Base-by-base conservation (phyloP, 768 basidiomycete species). In the Gymnopilus dilepis region DNA sequence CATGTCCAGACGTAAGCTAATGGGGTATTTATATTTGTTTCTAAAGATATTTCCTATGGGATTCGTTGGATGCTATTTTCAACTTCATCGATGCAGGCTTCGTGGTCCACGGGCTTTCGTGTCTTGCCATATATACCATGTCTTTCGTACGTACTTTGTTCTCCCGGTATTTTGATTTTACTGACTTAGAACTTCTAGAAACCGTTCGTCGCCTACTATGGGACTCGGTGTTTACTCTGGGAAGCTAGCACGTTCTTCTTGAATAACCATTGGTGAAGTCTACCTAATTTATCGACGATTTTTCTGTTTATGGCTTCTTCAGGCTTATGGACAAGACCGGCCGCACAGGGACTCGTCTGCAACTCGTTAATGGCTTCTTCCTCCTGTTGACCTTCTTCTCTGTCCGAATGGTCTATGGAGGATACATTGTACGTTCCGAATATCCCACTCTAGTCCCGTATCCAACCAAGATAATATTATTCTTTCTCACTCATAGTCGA, bases 181-280 rank as follows among this genome's bases (percentile, higher is more conserved):
- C 58, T 58, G 9, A 50, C 31, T 42, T 9, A 2, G 48, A 59
- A 34, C 12, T 47, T 33, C 30, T 65, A 88, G 87, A 84, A 78
- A 69, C 86, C 94, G 5, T 95, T 94, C 74, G 78, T 91, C 40
- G 86, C 89, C 7, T 96, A 94, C 72, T 94, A 88, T 67, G 90
- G 82, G 13, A 78, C 86, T 2, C 82, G 91, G 15, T 95, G 90
- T 75, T 76, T 96, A 30, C 77, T 94, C 11, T 94, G 93, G 94
- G 94, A 95, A 75, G 78, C 86, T 19, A 91, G 88, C 77, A 96
- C 94, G 0, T 84, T 94, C 60, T 94, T 96, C 76, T 78, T 97
- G 63, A 91, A 97, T 67, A 86, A 92, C 57, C 92, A 95, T 64
- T 95, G 93, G 93, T 94, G 65, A 62, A 79, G 59, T 38, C 12